Base-by-base conservation (phyloP, 352 stramenopile species). In the Globisporangium barbulae region DNA sequence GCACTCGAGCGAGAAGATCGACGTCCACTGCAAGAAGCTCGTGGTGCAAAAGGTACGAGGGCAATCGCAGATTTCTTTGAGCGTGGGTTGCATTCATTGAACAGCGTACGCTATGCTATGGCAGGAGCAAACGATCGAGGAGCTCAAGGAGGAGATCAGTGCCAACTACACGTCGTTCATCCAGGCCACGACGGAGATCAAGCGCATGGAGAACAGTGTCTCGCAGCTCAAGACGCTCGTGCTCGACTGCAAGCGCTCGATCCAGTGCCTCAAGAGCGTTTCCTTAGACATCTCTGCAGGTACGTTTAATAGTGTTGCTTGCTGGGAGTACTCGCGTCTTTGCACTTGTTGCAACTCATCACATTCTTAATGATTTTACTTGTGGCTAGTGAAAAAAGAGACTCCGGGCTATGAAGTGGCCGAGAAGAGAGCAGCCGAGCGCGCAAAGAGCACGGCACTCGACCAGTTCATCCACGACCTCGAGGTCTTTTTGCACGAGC, bases 111-210 rank as follows among this genome's bases (percentile, higher is more conserved):
- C 7, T 28, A 2, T 31, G 13, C 5, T 2, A 12, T 22, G 62
- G 19, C 61, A 91, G 79, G 83, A 94, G 45, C 81, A 85, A 59
- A 93, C 83, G n/a, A 92, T 91, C 42, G 81, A 93, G 19, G 83
- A 89, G 33, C 68, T 94, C 33, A 93, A 94, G 56, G 73, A 90
- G 42, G 83, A 93, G 54, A 94, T 94, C 59, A 91, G 82, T 41
- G 76, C 74, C 13, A 93, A 90, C 64, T 93, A 94, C 69, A 83
- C 75, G 17, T 88, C 85, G 10, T 94, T 94, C 62, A 91, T 94
- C 31, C 73, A 70, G 5, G 82, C 83, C 9, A 79, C 82, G 8
- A 66, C 74, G 3, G 83, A 94, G 66, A 93, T 91, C 53, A 90
- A 91, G 63, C 85, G 69, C 7, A 93, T 94, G 81, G 85, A 94